Percentiles rank a stretch among this genome's conserved stretches.
These are phyloP conservation scores for Paecilomyces niveus DNA, from an alignment of 2,329 filamentous ascomycete species.

Conservation along the genomic window DNA sequence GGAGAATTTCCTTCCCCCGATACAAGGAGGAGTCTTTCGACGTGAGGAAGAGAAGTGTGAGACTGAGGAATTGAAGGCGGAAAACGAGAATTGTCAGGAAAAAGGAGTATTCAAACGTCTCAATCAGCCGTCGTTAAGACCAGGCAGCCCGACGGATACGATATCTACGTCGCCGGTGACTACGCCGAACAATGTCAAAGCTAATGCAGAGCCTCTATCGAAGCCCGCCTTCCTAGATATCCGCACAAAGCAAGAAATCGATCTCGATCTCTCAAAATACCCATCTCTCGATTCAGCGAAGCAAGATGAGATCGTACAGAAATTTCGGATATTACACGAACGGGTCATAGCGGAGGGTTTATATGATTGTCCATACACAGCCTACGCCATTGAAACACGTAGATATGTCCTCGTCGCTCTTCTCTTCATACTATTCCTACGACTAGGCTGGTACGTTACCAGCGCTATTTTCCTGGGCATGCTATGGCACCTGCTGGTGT, in stretches of 20 bases:
- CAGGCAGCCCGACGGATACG: slow-evolving; percentile 27
- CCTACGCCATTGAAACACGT: slow-evolving; percentile 66
- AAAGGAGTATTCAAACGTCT: slow-evolving; percentile 51
- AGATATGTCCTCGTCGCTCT: slow-evolving; percentile 65
- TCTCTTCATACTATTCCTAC: slow-evolving; percentile 55
- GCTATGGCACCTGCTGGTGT: not conserved
- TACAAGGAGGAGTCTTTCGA: slow-evolving; percentile 78
- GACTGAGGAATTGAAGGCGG: slow-evolving; percentile 35
- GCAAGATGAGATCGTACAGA: slow-evolving; percentile 67
- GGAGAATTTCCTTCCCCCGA: slow-evolving; percentile 83
- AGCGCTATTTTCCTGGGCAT: slow-evolving; percentile 54
- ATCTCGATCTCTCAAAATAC: slow-evolving; percentile 71
- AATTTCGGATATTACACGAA: slow-evolving; percentile 72
- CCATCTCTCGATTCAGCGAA: slow-evolving; percentile 66
- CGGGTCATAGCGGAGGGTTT: slow-evolving; percentile 67
- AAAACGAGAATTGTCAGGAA: slow-evolving; percentile 49
- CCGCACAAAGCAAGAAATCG: slow-evolving; percentile 66
- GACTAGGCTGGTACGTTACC: slow-evolving; percentile 57
- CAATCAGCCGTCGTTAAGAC: slow-evolving; percentile 42
- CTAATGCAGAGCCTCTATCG: slow-evolving; percentile 21
- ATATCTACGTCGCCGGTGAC: slow-evolving; percentile 17
- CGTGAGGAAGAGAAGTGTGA: slow-evolving; percentile 34
- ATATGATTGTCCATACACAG: slow-evolving; percentile 75
- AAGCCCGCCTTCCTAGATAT: slow-evolving; percentile 61
- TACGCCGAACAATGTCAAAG: slow-evolving; percentile 13